Conservation (phyloP, 2,329 filamentous ascomycete species). For the Colletotrichum sp. region DNA sequence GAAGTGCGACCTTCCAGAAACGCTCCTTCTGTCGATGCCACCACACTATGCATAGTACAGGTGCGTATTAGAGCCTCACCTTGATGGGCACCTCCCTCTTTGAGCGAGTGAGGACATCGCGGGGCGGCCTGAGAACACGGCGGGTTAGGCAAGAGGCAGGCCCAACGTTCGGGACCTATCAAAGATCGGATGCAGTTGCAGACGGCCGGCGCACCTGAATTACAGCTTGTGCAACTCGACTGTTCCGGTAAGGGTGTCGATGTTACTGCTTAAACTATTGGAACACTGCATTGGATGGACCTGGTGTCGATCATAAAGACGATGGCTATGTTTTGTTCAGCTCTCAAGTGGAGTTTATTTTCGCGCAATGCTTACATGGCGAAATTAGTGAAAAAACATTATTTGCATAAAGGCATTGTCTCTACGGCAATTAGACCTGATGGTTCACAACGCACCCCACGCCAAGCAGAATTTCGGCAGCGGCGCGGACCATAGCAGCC, state of each 20-base stretch:
- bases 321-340: neutral
- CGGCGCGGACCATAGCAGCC: neutral
- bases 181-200: neutral
- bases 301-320: neutral
- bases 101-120: neutral
- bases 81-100: slow-evolving; percentile 6
- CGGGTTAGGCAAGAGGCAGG: neutral
- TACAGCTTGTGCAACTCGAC: neutral
- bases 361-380: neutral
- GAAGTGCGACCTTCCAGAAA: neutral
- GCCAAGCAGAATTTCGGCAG: neutral
- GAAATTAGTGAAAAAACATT: neutral
- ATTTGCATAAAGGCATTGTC: neutral
- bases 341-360: too few relatives aligned
- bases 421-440: neutral
- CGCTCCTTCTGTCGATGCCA: neutral
- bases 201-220: neutral
- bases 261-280: neutral
- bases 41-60: neutral
- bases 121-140: neutral
- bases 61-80: neutral
- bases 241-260: neutral
- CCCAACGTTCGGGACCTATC: neutral
- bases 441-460: neutral
- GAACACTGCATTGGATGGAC: neutral